These are phyloP conservation scores for Stachybotrys chartarum DNA, from an alignment of 2,329 filamentous ascomycete species.

Conservation along the genomic window DNA sequence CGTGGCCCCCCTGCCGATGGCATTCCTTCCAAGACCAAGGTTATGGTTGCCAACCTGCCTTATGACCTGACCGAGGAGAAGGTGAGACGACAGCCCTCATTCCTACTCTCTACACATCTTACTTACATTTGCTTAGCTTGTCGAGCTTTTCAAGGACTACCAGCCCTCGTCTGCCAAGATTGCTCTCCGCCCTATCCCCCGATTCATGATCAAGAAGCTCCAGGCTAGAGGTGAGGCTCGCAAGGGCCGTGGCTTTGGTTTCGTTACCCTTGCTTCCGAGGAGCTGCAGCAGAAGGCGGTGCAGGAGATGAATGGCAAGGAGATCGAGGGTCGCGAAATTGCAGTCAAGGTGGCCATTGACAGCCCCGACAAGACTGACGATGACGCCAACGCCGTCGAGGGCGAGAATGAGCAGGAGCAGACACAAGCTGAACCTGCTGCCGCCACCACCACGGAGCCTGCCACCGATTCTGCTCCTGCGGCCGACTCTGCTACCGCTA, in stretches of 20 bases:
- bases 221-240: constrained; percentile 95
- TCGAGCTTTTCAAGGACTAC: constrained; percentile 93
- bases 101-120: constrained; percentile 11
- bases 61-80: constrained; percentile 98
- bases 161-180: constrained; percentile 95
- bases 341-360: constrained; percentile 99
- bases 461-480: constrained; percentile 12
- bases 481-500: constrained; percentile 7
- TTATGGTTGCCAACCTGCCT: constrained; percentile 99
- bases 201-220: constrained; percentile 99
- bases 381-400: constrained; percentile 63
- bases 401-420: constrained; percentile 37
- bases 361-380: constrained; percentile 91
- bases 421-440: constrained; percentile 20
- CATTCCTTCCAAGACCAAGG: constrained; percentile 98
- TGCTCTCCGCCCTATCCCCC: constrained; percentile 93
- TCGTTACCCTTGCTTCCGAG: constrained; percentile 92
- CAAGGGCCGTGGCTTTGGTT: constrained; percentile 98
- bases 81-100: constrained; percentile 45
- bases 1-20: constrained; percentile 96
- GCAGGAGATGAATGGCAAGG: constrained; percentile 97
- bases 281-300: constrained; percentile 97
- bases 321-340: constrained; percentile 97
- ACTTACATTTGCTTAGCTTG: constrained; percentile 55
- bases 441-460: constrained; percentile 17